Conservation (phyloP, 140 eudicot species). For the Ambrosia hybrid region DNA sequence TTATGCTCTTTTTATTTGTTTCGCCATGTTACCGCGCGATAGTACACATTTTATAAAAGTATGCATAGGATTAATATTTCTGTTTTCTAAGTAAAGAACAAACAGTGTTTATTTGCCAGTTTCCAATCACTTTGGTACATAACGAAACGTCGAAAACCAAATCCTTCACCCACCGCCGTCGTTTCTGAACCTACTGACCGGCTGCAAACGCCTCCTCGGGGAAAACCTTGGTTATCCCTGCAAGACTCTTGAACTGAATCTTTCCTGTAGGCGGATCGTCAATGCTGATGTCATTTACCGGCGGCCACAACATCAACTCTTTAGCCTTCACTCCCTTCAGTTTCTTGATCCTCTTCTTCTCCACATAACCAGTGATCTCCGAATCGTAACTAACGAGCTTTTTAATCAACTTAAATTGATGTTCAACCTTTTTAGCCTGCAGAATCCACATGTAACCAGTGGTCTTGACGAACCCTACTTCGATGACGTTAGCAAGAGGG, state of each 20-base stretch:
- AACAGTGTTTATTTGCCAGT: conserved; percentile 26
- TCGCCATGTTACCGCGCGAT: not conserved
- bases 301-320: conserved; percentile 60
- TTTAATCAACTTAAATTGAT: conserved; percentile 33
- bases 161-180: conserved; percentile 12
- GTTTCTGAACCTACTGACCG: conserved; percentile 38
- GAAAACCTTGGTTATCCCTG: conserved; percentile 49
- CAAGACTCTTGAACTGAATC: conserved; percentile 56
- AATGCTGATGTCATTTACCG: conserved; percentile 52
- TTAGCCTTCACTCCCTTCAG: conserved; percentile 64
- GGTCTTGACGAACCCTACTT: conserved; percentile 43
- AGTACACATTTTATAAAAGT: not conserved
- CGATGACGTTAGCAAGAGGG: conserved; percentile 44
- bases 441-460: conserved; percentile 52
- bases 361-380: conserved; percentile 44
- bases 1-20: not conserved
- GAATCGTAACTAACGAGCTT: conserved; percentile 45
- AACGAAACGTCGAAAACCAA: conserved; percentile 1
- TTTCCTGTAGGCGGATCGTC: conserved; percentile 57
- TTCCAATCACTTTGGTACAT: conserved; percentile 14
- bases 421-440: conserved; percentile 43
- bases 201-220: conserved; percentile 62
- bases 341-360: conserved; percentile 55
- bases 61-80: not conserved
- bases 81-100: not conserved